phyloP scores from a whole-genome alignment of 495 filamentous ascomycete genomes.

The Bryoglossum gracile region DNA sequence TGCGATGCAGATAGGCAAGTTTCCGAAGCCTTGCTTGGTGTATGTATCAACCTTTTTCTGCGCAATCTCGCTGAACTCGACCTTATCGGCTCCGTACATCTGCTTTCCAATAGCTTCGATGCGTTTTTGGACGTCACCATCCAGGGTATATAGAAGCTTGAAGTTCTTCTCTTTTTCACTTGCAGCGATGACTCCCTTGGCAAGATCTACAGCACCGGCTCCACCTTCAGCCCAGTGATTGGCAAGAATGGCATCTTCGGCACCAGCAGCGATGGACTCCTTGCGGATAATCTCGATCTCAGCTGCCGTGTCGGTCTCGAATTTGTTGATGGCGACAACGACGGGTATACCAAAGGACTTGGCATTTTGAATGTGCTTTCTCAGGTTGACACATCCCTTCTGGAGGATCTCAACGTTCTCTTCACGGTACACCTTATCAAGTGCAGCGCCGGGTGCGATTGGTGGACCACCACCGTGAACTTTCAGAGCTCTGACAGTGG shows the following conservation, averaged over 20 bases:
- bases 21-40: conserved; percentile 81
- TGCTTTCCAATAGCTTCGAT: conserved; percentile 84
- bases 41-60: conserved; percentile 96
- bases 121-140: conserved; percentile 76
- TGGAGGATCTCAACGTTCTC: conserved; percentile 90
- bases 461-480: conserved; percentile 93
- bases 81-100: conserved; percentile 89
- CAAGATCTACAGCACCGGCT: conserved; percentile 81
- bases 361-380: conserved; percentile 89
- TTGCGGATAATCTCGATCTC: conserved; percentile 84
- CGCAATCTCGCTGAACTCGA: conserved; percentile 89
- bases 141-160: conserved; percentile 76
- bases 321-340: conserved; percentile 96
- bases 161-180: conserved; percentile 83
- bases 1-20: conserved; percentile 91
- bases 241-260: conserved; percentile 85
- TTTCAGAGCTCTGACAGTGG: conserved; percentile 91
- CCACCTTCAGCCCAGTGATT: conserved; percentile 98
- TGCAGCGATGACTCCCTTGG: conserved; percentile 76
- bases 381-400: conserved; percentile 85
- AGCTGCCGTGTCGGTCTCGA: conserved; percentile 87
- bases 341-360: conserved; percentile 84
- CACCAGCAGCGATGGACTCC: conserved; percentile 86
- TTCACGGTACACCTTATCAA: conserved; percentile 78
- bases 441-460: conserved; percentile 75